Percentiles rank a stretch among this genome's conserved stretches.
These are phyloP conservation scores for Gleditsia sinensis DNA, from an alignment of 306 rosid genomes.

Conservation along the genomic window DNA sequence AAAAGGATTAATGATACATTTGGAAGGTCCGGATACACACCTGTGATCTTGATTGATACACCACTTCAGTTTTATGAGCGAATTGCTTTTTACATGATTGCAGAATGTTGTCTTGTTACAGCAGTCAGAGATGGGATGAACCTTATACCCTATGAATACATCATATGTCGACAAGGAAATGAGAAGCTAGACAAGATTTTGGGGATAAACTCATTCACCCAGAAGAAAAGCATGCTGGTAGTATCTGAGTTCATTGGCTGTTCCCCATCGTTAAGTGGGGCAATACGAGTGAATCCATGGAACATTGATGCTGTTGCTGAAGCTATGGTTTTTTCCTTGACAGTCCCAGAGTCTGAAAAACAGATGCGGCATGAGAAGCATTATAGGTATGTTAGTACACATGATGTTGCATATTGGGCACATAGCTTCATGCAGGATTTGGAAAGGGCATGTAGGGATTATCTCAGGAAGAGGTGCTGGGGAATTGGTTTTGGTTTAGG, in stretches of 20 bases:
- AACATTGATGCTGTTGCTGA: slow-evolving; percentile 78
- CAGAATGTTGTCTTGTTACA: slow-evolving; percentile 80
- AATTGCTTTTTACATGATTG: slow-evolving; percentile 72
- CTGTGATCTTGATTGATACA: slow-evolving; percentile 66
- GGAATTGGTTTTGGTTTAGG: slow-evolving; percentile 84
- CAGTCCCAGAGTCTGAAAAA: slow-evolving; percentile 66
- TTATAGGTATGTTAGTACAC: slow-evolving; percentile 80
- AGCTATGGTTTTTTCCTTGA: slow-evolving; percentile 71
- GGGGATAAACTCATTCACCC: slow-evolving; percentile 47
- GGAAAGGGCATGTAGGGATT: slow-evolving; percentile 74
- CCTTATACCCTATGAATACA: slow-evolving; percentile 74
- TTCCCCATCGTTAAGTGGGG: slow-evolving; percentile 84
- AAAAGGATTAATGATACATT: slow-evolving; percentile 63
- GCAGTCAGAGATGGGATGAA: slow-evolving; percentile 91
- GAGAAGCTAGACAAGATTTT: slow-evolving; percentile 54
- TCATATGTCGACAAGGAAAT: slow-evolving; percentile 69
- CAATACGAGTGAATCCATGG: slow-evolving; percentile 87
- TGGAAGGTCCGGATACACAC: slow-evolving; percentile 66
- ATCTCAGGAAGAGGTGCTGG: slow-evolving; percentile 68
- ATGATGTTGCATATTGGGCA: slow-evolving; percentile 88
- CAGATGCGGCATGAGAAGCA: slow-evolving; percentile 87
- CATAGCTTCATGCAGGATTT: slow-evolving; percentile 79
- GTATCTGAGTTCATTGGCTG: too few relatives aligned
- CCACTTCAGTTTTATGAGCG: slow-evolving; percentile 69
- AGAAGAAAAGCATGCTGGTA: slow-evolving; percentile 78